phyloP scores from a whole-genome alignment of 768 basidiomycete genomes.

The Boletus fagicola region DNA sequence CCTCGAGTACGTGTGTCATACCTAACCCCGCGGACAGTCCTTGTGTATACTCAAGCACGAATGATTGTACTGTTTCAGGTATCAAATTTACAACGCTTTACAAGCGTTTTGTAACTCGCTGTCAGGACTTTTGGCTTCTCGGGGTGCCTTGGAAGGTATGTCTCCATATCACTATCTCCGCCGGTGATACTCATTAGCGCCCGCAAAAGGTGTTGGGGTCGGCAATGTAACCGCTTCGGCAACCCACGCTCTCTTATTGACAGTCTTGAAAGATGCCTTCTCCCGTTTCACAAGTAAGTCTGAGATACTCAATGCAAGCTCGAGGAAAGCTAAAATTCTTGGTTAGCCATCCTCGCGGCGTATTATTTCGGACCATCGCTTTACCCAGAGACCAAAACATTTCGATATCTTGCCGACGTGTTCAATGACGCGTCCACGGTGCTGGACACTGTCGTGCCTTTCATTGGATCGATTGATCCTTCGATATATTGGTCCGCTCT shows the following conservation, averaged over 20 bases:
- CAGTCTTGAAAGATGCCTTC: constrained; percentile 63
- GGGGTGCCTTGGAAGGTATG: constrained; percentile 65
- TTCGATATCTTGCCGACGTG: constrained; percentile 64
- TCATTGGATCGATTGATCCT: constrained; percentile 38
- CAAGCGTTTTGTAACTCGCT: constrained; percentile 73
- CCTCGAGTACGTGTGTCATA: constrained; percentile 40
- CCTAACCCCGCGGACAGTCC: background rate
- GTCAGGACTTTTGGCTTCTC: constrained; percentile 59
- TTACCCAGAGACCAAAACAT: constrained; percentile 68
- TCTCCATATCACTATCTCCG: background rate
- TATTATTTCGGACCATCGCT: constrained; percentile 63
- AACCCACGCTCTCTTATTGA: constrained; percentile 62
- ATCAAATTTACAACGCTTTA: constrained; percentile 62
- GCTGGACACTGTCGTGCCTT: constrained; percentile 59
- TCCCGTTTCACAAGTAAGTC: constrained; percentile 61
- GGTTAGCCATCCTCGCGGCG: constrained; percentile 58
- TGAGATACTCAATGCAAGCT: background rate
- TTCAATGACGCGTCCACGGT: constrained; percentile 61
- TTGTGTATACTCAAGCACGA: constrained; percentile 5
- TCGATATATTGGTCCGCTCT: constrained; percentile 35
- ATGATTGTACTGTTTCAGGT: constrained; percentile 39
- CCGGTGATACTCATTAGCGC: background rate
- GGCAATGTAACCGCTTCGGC: constrained; percentile 65
- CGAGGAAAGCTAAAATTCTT: background rate
- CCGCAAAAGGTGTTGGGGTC: constrained; percentile 59